Percentiles rank a stretch among this genome's conserved stretches.
These are phyloP conservation scores for Alternaria angustiovoidea DNA, from an alignment of 2,329 filamentous ascomycete genomes.

Conservation along the genomic window DNA sequence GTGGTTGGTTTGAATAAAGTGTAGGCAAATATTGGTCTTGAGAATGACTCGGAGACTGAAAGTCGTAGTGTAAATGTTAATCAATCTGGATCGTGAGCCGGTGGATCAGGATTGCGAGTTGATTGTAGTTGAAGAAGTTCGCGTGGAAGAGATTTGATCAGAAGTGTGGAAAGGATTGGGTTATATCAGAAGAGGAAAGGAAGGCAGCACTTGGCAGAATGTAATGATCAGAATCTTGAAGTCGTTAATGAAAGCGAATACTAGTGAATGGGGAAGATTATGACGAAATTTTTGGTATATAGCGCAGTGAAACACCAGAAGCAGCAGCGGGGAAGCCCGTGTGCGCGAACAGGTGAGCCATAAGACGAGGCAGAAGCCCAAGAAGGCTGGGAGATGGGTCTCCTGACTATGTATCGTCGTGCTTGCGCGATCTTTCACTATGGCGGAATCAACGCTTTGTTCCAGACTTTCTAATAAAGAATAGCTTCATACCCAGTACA, in stretches of 20 bases:
- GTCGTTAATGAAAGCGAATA: not conserved
- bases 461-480: not conserved
- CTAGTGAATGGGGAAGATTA: not conserved
- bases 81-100: not conserved
- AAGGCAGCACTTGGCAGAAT: not conserved
- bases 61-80: not conserved
- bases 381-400: not conserved
- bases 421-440: not conserved
- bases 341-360: not conserved
- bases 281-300: not conserved
- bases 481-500: not conserved
- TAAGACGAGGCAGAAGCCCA: not conserved
- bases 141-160: not conserved
- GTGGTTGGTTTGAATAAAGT: not conserved
- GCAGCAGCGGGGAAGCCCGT: not conserved
- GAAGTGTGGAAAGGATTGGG: not conserved
- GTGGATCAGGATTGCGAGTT: not conserved
- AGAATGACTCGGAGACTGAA: not conserved
- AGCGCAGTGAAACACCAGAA: not conserved
- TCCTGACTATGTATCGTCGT: not conserved
- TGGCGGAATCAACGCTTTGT: not conserved
- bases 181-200: not conserved
- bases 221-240: not conserved
- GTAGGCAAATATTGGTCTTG: not conserved
- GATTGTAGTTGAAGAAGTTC: not conserved